A percentile compares a stretch with the other conserved stretches of the same genome.
Conservation (phyloP, 345 rosid species). For the Corchorus olitorius region DNA sequence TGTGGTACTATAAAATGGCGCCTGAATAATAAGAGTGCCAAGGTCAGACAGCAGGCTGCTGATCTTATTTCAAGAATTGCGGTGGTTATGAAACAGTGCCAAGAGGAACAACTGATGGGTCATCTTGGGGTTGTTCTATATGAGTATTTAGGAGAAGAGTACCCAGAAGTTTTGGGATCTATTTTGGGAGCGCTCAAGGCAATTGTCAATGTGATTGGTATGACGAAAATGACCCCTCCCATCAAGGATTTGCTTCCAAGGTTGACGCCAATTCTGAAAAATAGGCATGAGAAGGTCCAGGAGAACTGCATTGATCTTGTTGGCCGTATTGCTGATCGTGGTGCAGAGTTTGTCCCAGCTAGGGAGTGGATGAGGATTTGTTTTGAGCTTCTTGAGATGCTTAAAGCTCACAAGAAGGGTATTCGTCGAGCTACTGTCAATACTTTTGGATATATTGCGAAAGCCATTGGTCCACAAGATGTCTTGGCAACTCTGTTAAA, state of each 20-base stretch:
- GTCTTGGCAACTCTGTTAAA: constrained; percentile 92
- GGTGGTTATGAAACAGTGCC: constrained; percentile 98
- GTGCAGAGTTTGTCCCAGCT: constrained; percentile 99
- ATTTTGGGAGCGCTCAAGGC: constrained; percentile 98
- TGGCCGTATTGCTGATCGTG: constrained; percentile 99
- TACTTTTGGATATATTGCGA: constrained; percentile 97
- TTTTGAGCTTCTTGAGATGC: constrained; percentile 99
- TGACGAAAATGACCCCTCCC: constrained; percentile 99
- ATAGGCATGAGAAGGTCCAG: constrained; percentile 98
- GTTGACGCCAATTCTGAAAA: constrained; percentile 95
- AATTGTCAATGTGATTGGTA: constrained; percentile 97
- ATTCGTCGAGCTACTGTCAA: constrained; percentile 96
- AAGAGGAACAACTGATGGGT: constrained; percentile 98
- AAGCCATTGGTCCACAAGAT: constrained; percentile 99
- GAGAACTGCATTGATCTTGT: constrained; percentile 99
- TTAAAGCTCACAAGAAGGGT: constrained; percentile 99
- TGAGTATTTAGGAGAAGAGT: constrained; percentile 97
- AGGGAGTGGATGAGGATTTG: constrained; percentile 99
- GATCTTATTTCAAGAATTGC: constrained; percentile 98
- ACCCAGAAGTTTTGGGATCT: constrained; percentile 97
- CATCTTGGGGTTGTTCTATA: constrained; percentile 98
- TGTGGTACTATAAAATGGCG: constrained; percentile 99
- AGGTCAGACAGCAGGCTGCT: constrained; percentile 98
- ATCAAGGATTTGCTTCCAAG: constrained; percentile 98
- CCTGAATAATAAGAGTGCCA: constrained; percentile 98